Base-by-base conservation (phyloP, 2,329 filamentous ascomycete genomes). In the Paecilomyces dactylethromorphus region DNA sequence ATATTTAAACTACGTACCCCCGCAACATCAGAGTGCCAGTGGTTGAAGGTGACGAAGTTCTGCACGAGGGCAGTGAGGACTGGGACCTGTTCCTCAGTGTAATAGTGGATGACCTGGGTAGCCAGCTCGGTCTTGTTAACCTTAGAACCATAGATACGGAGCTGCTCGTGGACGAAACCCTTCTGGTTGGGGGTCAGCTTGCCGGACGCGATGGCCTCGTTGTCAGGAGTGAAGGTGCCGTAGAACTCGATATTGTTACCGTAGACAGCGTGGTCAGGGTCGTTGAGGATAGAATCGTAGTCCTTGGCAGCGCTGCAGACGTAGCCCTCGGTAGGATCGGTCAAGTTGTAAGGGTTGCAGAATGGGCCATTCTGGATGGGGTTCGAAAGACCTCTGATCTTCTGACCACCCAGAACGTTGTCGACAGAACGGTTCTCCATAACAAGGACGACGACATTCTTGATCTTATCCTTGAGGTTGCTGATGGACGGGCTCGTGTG, bases 361-460 rank as follows among this genome's bases (percentile, higher is more conserved):
- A 65, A 78, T 4, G 74, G 74, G 0, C 68, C 59, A 26, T 65
- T 61, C 15, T 61, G 55, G 12, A 63, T 53, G 0, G 72, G 73
- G 63, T 78, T 70, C 29, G 78, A 76, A 3, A 64, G 62, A 3
- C 65, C 33, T 53, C 69, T 71, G 60, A 77, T 76, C 26, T 61
- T 69, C 18, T 78, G 66, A 29, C 76, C 76, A 32, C 76, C 76
- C 15, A 73, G 71, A 29, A 77, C 72, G 56, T 71, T 74, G 60
- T 79, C 76, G 54, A 74, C 73, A 0, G 71, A 72, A 26, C 76
- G 67, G 61, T 78, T 77, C 58, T 78, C 76, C 64, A 77, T 70
- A 10, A 79, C 77, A 18, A 81, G 68, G 26, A 80, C 74, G 53
- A 81, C 78, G 5, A 79, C 77, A 62, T 78, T 78, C 67, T 80